Conservation (phyloP, 192 early-diverging fungal genomes). For the Gamsiella multidivaricata region DNA sequence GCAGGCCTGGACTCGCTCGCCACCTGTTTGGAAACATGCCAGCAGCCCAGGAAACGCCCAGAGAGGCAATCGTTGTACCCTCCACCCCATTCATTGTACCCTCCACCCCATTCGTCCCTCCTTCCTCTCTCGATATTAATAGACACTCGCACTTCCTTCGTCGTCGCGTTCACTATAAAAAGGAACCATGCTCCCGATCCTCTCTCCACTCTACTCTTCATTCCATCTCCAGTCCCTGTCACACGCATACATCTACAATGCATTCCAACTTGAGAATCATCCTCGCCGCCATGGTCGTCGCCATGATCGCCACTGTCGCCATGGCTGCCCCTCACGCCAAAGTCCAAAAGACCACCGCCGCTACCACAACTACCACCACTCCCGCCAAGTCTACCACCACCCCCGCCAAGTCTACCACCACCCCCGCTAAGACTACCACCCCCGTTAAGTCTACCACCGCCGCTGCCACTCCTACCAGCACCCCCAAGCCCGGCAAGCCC, state of each 20-base stretch:
- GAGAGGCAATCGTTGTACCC: too few species aligned
- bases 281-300: slow-evolving; percentile 15
- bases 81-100: slow-evolving; percentile 11
- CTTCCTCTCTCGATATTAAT: slow-evolving; percentile 33
- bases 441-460: not conserved
- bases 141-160: slow-evolving; percentile 14
- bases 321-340: not conserved
- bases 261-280: slow-evolving; percentile 14
- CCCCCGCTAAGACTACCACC: not conserved
- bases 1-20: too few species aligned
- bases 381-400: slow-evolving; percentile 5
- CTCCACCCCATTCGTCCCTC: slow-evolving; percentile 54
- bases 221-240: not conserved
- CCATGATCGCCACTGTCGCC: slow-evolving; percentile 12
- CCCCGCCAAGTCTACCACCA: not conserved
- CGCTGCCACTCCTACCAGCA: not conserved
- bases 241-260: slow-evolving; percentile 1
- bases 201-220: not conserved
- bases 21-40: too few species aligned
- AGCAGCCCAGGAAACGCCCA: too few species aligned
- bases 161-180: not conserved
- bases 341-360: slow-evolving; percentile 1
- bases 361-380: not conserved
- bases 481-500: not conserved
- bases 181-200: not conserved